Base-by-base conservation (phyloP, 2,329 filamentous ascomycete genomes). In the Botryotinia calthae region DNA sequence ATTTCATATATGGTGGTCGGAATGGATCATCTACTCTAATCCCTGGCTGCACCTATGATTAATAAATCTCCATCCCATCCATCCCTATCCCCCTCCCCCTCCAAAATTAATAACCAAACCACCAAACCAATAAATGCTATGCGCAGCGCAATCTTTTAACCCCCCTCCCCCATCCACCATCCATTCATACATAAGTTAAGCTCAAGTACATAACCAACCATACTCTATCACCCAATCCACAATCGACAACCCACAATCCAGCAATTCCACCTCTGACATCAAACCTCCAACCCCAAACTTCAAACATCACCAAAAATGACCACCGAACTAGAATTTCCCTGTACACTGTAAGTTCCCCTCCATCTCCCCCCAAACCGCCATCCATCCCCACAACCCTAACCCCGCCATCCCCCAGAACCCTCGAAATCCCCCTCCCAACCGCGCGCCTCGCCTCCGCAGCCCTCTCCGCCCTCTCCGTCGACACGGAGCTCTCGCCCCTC, bases 401-500 rank as follows among this genome's bases (percentile, higher is more conserved):
- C 56, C 42, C 31, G 48, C 44, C 37, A 6, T 6, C 59, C n/a
- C 9, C 67, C 69, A 81, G 78, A 56, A 76, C 73, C 61, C 75
- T 80, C 74, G 77, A 78, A 73, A 76, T 79, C 73, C 95, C 96
- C 62, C 92, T 98, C 80, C 95, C 95, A 31, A 93, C 90, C 58
- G 82, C 90, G 51, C 91, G 93, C 75, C 89, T 98, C 64, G 94
- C 95, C 70, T 87, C 86, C 64, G 89, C 92, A 65, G 94, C 95
- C 61, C 87, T 93, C 51, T 87, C 88, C 77, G 89, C 94, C 56
- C 87, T 98, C 61, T 86, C 90, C 73, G 95, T 98, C 77, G 96
- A 99, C 83, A 87, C 90, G 75, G 96, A 99, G 81, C 87, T 98
- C 67, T 98, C 95, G 1, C 89, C 92, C 22, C 88, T 96, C 18